Conservation (phyloP, 257 asterid species). For the Gentiana straminea region DNA sequence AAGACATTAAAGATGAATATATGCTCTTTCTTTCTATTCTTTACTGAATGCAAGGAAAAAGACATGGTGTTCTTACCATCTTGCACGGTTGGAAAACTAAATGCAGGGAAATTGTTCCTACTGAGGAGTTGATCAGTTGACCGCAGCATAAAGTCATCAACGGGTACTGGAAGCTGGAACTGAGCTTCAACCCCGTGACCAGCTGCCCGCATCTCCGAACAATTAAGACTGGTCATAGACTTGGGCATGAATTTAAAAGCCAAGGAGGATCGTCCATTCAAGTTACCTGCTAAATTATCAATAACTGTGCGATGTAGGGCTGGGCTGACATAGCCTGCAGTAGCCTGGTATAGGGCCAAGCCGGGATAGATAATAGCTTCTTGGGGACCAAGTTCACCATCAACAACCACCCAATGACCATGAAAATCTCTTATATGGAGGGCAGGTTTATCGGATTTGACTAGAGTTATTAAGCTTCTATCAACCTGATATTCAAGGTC, state of each 20-base stretch:
- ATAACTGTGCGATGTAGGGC: slow-evolving; percentile 63
- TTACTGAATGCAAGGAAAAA: slow-evolving; percentile 9
- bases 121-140: slow-evolving; percentile 78
- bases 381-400: slow-evolving; percentile 90
- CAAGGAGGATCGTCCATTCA: slow-evolving; percentile 69
- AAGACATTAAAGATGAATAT: too few species aligned
- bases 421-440: slow-evolving; percentile 75
- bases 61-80: slow-evolving; percentile 51
- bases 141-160: slow-evolving; percentile 94
- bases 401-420: slow-evolving; percentile 87
- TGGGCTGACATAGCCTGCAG: slow-evolving; percentile 87
- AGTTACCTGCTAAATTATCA: slow-evolving; percentile 44
- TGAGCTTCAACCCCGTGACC: slow-evolving; percentile 96
- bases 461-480: slow-evolving; percentile 62
- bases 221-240: slow-evolving; percentile 74
- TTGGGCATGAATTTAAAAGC: slow-evolving; percentile 94
- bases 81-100: slow-evolving; percentile 56
- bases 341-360: slow-evolving; percentile 88
- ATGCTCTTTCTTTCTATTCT: neutral
- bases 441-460: slow-evolving; percentile 80
- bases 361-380: slow-evolving; percentile 90
- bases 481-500: slow-evolving; percentile 84
- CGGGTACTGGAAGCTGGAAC: slow-evolving; percentile 84
- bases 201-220: slow-evolving; percentile 96
- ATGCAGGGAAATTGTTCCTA: slow-evolving; percentile 44